Conservation (phyloP, 2,329 filamentous ascomycete species). For the Penicillium nordicum region DNA sequence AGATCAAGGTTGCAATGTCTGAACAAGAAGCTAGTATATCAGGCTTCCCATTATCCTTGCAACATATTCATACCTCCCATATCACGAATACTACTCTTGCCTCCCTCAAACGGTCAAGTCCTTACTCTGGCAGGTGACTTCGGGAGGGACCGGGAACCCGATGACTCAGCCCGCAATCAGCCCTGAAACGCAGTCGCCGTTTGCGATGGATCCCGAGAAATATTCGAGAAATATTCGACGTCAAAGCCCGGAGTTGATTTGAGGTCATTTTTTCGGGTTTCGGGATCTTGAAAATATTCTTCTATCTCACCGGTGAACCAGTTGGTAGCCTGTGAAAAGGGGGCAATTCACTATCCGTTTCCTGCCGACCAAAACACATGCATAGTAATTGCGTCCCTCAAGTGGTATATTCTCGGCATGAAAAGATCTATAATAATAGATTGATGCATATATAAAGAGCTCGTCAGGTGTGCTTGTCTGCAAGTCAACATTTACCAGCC, state of each 20-base stretch:
- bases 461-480: not conserved
- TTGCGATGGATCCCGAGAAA: slow-evolving; percentile 18
- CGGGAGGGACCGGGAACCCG: slow-evolving; percentile 22
- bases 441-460: not conserved
- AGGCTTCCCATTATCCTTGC: slow-evolving; percentile 31
- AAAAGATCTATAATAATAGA: not conserved
- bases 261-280: not conserved
- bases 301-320: not conserved
- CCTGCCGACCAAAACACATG: not conserved
- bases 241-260: slow-evolving; percentile 3
- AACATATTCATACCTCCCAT: not conserved
- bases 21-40: slow-evolving; percentile 27
- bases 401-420: not conserved
- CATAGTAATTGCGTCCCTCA: not conserved
- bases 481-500: not conserved
- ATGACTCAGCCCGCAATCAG: slow-evolving; percentile 5
- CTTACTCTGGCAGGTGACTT: slow-evolving; percentile 22
- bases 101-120: slow-evolving; percentile 11
- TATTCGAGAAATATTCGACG: slow-evolving; percentile 10
- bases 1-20: not conserved
- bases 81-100: not conserved
- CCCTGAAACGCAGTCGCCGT: not conserved
- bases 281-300: not conserved
- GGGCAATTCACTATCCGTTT: not conserved
- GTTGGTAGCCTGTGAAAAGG: not conserved